phyloP scores from a whole-genome alignment of 164 flowering plant genomes.

The Tinospora cordifolia region DNA sequence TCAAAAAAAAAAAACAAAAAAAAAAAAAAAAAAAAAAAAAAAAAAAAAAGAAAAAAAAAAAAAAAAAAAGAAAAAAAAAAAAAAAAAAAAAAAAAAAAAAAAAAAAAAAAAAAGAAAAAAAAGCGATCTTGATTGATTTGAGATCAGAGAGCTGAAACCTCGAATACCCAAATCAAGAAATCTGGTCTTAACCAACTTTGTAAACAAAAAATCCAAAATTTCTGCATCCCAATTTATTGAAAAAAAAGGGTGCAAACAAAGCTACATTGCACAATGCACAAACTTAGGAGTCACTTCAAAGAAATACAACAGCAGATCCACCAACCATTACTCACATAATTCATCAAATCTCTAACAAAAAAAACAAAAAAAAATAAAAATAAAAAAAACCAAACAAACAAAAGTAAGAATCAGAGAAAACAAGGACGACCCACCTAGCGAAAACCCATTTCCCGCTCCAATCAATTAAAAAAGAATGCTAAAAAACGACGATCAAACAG shows the following conservation, averaged over 20 bases:
- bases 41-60: no score
- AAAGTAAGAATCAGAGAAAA: no score
- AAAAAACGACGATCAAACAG: background rate
- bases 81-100: no score
- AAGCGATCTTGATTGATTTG: conserved; percentile 12
- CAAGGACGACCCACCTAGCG: conserved; percentile 1
- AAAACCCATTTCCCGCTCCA: background rate
- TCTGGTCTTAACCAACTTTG: background rate
- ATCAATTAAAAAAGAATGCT: background rate
- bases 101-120: no score
- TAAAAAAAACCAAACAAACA: no score
- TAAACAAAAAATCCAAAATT: background rate
- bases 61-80: no score
- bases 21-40: no score
- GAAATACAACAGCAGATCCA: background rate
- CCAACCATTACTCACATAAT: background rate
- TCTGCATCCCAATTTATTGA: background rate
- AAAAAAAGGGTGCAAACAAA: background rate
- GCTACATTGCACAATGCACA: background rate
- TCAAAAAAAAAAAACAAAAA: no score
- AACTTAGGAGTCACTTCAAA: background rate
- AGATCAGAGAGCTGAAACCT: conserved; percentile 11
- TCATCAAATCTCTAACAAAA: background rate
- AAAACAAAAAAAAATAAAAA: background rate
- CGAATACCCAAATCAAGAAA: background rate